Evolutionary conservation across 495 filamentous ascomycete genomes (phyloP).

Genomic region (Aspergillus diversus): DNA sequence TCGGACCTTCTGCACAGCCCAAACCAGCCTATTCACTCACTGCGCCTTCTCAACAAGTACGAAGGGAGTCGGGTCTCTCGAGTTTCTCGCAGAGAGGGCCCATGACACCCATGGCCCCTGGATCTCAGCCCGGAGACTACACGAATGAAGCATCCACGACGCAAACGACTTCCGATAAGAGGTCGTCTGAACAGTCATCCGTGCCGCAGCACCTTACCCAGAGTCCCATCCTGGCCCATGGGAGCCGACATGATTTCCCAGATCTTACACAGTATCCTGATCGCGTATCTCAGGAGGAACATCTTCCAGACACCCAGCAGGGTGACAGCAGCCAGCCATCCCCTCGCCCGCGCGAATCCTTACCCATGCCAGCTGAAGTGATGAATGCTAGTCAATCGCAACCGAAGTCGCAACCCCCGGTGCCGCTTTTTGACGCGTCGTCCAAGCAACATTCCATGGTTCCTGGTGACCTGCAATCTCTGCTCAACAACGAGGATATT

Average conservation of each 20-base stretch:
- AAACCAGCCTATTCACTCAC: conserved; percentile 52
- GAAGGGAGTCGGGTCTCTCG: conserved; percentile 51
- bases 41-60: conserved; percentile 55
- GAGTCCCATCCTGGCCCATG: conserved; percentile 42
- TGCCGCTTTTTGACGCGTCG: conserved; percentile 48
- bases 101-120: conserved; percentile 73
- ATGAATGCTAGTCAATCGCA: conserved; percentile 46
- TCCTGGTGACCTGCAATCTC: conserved; percentile 42
- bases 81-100: conserved; percentile 70
- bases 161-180: conserved; percentile 77
- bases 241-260: conserved; percentile 37
- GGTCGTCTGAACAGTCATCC: conserved; percentile 57
- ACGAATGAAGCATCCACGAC: conserved; percentile 85
- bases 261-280: conserved; percentile 47
- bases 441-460: conserved; percentile 31
- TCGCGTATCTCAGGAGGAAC: conserved; percentile 48
- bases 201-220: conserved; percentile 63
- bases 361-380: conserved; percentile 26
- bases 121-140: conserved; percentile 75
- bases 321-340: conserved; percentile 47
- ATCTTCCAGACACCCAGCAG: conserved; percentile 51
- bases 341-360: conserved; percentile 30
- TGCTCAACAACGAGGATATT: conserved; percentile 53
- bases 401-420: conserved; percentile 47
- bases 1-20: conserved; percentile 57